Percentiles rank a stretch among this genome's conserved stretches.
Conservation (phyloP, 495 filamentous ascomycete species). For the Pyrenopolyporus hunteri region DNA sequence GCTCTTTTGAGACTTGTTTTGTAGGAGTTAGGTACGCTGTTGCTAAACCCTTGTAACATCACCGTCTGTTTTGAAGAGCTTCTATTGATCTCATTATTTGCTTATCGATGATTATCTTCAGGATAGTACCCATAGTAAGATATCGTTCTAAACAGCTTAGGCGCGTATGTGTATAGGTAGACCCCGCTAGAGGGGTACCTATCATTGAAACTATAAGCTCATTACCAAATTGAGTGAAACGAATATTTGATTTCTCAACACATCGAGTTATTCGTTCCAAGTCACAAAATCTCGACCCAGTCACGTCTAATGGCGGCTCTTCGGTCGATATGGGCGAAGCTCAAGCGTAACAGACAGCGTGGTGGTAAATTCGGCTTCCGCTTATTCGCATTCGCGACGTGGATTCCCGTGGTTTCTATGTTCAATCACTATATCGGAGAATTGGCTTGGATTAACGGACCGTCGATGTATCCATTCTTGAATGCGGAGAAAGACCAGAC, state of each 20-base stretch:
- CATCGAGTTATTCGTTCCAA: too few species aligned
- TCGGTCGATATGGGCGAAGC: conserved; percentile 43
- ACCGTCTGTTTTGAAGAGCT: too few species aligned
- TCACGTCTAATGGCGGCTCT: conserved; percentile 41
- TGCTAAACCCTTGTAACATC: too few species aligned
- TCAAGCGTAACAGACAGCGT: conserved; percentile 35
- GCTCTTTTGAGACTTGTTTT: not conserved
- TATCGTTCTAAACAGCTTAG: too few species aligned
- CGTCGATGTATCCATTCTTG: conserved; percentile 79
- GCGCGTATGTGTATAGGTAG: too few species aligned
- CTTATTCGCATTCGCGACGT: conserved; percentile 61
- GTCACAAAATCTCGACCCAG: not conserved
- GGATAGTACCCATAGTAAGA: too few species aligned
- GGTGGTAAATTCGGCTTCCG: conserved; percentile 49
- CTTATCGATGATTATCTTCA: too few species aligned
- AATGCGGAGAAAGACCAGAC: conserved; percentile 67
- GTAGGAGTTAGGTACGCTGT: not conserved
- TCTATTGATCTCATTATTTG: too few species aligned
- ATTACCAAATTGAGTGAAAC: too few species aligned
- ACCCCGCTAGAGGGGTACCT: too few species aligned
- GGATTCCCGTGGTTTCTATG: conserved; percentile 68
- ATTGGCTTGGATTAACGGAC: conserved; percentile 67
- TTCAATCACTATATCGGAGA: conserved; percentile 68
- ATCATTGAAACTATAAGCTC: too few species aligned
- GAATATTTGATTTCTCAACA: too few species aligned